Evolutionary conservation across 2,329 filamentous ascomycete genomes (phyloP), one percentile per base, ranked within the genome.

Genomic region (Ophiostoma fasciatum): DNA sequence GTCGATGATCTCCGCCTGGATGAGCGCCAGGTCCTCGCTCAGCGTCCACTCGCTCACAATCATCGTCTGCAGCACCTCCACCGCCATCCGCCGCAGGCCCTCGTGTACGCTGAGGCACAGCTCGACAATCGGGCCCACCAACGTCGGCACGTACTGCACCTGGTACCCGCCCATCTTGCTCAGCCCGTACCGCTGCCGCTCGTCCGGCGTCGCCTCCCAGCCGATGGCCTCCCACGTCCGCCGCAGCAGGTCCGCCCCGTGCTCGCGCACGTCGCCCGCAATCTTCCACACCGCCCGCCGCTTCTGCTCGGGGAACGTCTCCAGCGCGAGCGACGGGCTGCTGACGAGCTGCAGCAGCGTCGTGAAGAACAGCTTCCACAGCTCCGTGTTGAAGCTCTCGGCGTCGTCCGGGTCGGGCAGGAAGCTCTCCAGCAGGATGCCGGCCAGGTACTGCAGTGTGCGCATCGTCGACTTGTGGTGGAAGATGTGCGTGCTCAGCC

Each of bases 11-110:
- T 94, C 90, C 3, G 85, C 90, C 56, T 96, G 87, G 35, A 98
- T 82, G 32, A 90, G 76, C 3, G 80, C 80, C 32, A 98, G 61
- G 52, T 96, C 88, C 52, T 94, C 82, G 52, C 85, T 94, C 44
- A 98, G 59, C 13, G 85, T 87, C 90, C 90, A 98, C 57, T 98
- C 90, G 58, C 87, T 93, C 46, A 96, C 78, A 49, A 98, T 93
- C 90, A 98, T 98, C 3, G 85, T 93, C 54, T 94, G 85, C 42
- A 98, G 59, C 15, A 98, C 82, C 53, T 94, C 82, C 21, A 94
- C 85, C 1, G 88, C 90, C 56, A 93, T 90, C 44, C 74, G 75
- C 41, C 90, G 74, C 38, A 98, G 63, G 4, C 87, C 87, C 54
- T 93, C 84, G 47, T 98, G 90, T 4, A 96, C 85, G 51, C 88